These are phyloP conservation scores for Petrea volubilis DNA, from an alignment of 257 asterid species.

Conservation along the genomic window DNA sequence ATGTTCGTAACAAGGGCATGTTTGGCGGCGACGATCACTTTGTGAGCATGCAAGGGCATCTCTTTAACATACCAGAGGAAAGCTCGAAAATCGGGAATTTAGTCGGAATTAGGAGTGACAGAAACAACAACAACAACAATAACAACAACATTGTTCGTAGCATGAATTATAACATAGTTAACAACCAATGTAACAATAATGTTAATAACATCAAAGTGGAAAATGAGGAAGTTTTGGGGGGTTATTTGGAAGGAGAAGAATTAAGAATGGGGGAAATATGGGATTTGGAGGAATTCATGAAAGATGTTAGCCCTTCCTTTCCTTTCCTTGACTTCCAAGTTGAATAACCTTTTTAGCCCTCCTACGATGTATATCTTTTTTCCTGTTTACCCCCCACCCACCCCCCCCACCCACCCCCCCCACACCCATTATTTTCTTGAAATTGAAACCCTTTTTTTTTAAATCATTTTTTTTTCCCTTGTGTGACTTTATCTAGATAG, in stretches of 20 bases:
- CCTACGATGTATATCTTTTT: not conserved
- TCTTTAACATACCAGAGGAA: slow-evolving; percentile 32
- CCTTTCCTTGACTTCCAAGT: slow-evolving; percentile 51
- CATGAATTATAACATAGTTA: not conserved
- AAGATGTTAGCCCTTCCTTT: slow-evolving; percentile 47
- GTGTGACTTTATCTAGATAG: not conserved
- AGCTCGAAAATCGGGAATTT: slow-evolving; percentile 18
- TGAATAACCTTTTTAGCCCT: slow-evolving; percentile 22
- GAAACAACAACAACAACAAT: not conserved
- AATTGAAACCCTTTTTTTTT: not conserved
- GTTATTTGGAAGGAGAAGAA: slow-evolving; percentile 52
- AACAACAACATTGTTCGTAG: slow-evolving; percentile 13
- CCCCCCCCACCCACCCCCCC: too few relatives aligned
- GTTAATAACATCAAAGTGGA: slow-evolving; percentile 35
- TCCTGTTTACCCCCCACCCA: not conserved
- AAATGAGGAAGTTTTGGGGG: slow-evolving; percentile 42
- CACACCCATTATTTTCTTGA: not conserved
- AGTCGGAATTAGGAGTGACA: slow-evolving; percentile 11
- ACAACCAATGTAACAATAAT: slow-evolving; percentile 5
- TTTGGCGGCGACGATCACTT: slow-evolving; percentile 39
- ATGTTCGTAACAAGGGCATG: slow-evolving; percentile 19
- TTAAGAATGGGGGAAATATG: slow-evolving; percentile 47
- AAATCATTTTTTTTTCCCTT: too few relatives aligned
- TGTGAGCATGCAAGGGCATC: slow-evolving; percentile 25
- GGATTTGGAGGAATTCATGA: slow-evolving; percentile 70